Base-by-base conservation (phyloP, 305 asterid genomes). In the Fraxinus nigra region DNA sequence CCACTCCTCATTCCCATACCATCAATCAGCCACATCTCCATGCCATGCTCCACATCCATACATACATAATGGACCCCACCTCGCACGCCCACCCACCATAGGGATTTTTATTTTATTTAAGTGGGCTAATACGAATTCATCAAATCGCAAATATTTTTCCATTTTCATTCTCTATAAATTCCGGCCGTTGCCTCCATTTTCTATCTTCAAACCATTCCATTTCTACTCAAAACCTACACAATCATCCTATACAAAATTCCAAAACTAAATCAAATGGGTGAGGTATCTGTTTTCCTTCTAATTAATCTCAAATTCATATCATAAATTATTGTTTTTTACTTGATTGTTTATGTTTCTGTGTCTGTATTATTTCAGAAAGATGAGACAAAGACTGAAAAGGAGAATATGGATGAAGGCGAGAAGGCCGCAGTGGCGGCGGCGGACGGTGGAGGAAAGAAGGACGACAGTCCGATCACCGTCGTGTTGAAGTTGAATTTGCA, bases 401-500 rank as follows among this genome's bases (percentile, higher is more conserved):
- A 82, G 18, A 79, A 75, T 38, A 75, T 82, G 37, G 80, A 69
- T 24, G 89, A 79, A 22, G 92, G 84, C 48, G 91, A 86, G 84
- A 90, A 90, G 89, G 88, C 90, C 82, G 76, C 84, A 38, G 79
- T 75, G 77, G 87, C 67, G 0, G 89, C 90, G 82, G 79, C 84
- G 0, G 93, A 79, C 11, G 85, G 75, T 40, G 95, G 84, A 22
- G 93, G 61, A 8, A 82, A 87, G 83, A 88, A 86, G 83, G 90
- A 78, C 5, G 91, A 33, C 32, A 89, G 73, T 3, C 78, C 90
- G 4, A 51, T 80, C 82, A 48, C 88, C 82, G 92, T 86, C 82
- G 92, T 91, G 37, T 75, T 93, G 88, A 93, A 93, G 86, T 80
- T 93, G 77, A 97, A 94, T 78, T 93, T 94, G 85, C 98, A 94